Percentiles rank a stretch among this genome's conserved stretches.
These are phyloP conservation scores for Eremomyces bilateralis DNA, from an alignment of 495 filamentous ascomycete species.

Conservation along the genomic window DNA sequence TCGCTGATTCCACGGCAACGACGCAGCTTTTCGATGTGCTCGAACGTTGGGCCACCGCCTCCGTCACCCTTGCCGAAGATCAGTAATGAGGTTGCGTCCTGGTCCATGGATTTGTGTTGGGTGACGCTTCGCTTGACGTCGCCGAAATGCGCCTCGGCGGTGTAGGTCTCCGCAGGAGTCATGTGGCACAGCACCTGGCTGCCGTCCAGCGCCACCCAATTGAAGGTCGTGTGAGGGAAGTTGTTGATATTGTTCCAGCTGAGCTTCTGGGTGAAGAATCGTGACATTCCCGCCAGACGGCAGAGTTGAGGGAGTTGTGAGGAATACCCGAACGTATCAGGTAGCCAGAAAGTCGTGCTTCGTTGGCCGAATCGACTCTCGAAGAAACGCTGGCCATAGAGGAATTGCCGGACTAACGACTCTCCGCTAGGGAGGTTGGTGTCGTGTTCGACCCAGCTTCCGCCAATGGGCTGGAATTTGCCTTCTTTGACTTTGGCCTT, in stretches of 20 bases:
- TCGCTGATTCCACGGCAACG: slow-evolving; percentile 89
- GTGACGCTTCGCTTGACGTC: slow-evolving; percentile 78
- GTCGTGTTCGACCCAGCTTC: slow-evolving; percentile 97
- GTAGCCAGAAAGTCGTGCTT: slow-evolving; percentile 84
- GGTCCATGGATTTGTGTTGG: slow-evolving; percentile 87
- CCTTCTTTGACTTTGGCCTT: slow-evolving; percentile 77
- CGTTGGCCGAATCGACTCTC: slow-evolving; percentile 82
- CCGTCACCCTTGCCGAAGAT: slow-evolving; percentile 95
- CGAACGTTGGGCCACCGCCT: slow-evolving; percentile 84
- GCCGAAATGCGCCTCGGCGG: slow-evolving; percentile 82
- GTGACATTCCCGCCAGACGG: slow-evolving; percentile 74
- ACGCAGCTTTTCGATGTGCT: slow-evolving; percentile 82
- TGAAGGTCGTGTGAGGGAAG: slow-evolving; percentile 96
- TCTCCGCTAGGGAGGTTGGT: slow-evolving; percentile 94
- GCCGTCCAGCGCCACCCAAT: slow-evolving; percentile 87
- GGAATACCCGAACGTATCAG: slow-evolving; percentile 95
- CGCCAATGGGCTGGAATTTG: slow-evolving; percentile 82
- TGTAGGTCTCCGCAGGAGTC: slow-evolving; percentile 86
- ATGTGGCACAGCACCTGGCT: slow-evolving; percentile 96
- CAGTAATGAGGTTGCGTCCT: slow-evolving; percentile 68
- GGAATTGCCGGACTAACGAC: slow-evolving; percentile 82
- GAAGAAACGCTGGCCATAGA: slow-evolving; percentile 87
- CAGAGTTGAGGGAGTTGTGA: slow-evolving; percentile 85
- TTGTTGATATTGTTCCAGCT: slow-evolving; percentile 98
- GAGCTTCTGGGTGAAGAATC: slow-evolving; percentile 95